phyloP scores from a whole-genome alignment of 257 asterid species.

The Linderniella brevidens region DNA sequence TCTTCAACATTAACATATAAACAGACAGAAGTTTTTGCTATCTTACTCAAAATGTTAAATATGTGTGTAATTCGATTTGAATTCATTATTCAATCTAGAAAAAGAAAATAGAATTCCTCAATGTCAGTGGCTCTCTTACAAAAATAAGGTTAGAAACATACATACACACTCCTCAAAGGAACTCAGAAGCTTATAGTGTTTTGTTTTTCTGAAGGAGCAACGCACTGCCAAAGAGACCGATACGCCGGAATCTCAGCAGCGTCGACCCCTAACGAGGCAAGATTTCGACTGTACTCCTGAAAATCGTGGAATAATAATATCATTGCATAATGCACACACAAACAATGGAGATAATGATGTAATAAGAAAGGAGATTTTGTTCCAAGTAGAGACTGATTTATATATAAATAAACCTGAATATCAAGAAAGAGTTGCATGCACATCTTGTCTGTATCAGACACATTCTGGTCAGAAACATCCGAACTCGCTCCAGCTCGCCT shows the following conservation, averaged over 20 bases:
- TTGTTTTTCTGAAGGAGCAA: conserved; percentile 72
- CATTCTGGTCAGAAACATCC: conserved; percentile 68
- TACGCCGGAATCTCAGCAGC: conserved; percentile 62
- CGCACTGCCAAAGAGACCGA: conserved; percentile 72
- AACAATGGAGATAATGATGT: neutral
- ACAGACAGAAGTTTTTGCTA: no score
- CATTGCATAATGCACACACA: no score
- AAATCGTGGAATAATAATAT: conserved; percentile 3
- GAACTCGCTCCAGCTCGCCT: conserved; percentile 90
- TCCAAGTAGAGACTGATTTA: neutral
- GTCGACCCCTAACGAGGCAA: conserved; percentile 57
- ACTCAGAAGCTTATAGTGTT: conserved; percentile 30
- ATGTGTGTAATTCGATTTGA: no score
- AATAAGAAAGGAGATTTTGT: neutral
- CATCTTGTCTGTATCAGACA: conserved; percentile 84
- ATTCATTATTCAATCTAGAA: no score
- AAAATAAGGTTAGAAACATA: no score
- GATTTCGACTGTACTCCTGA: conserved; percentile 84
- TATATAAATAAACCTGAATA: conserved; percentile 56
- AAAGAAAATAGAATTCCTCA: no score
- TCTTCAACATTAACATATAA: no score
- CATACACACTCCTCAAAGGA: no score
- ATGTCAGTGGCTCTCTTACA: no score
- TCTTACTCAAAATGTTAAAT: no score
- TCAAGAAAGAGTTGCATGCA: conserved; percentile 95